Evolutionary conservation across 2,329 filamentous ascomycete species (phyloP).

Genomic region (Trichoderma guizhouense): DNA sequence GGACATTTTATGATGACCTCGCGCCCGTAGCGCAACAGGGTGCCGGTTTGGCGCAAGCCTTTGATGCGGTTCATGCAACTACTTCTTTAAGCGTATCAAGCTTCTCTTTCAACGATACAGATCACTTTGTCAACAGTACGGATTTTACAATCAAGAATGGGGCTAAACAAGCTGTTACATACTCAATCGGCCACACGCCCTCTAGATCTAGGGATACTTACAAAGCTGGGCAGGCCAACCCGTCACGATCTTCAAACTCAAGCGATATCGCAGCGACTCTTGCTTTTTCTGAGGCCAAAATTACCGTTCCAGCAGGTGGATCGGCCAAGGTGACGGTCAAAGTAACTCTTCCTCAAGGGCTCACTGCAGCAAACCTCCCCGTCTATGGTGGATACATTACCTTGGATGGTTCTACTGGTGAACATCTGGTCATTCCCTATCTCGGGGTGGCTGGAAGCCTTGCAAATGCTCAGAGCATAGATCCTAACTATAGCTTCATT

Average conservation of each 20-base stretch:
- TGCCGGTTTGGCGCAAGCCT: constrained; percentile 57
- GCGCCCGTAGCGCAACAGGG: constrained; percentile 60
- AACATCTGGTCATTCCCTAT: constrained; percentile 39
- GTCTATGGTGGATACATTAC: constrained; percentile 42
- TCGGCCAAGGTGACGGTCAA: constrained; percentile 45
- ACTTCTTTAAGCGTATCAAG: constrained; percentile 52
- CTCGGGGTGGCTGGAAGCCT: constrained; percentile 34
- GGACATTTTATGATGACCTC: constrained; percentile 34
- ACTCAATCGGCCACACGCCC: constrained; percentile 48
- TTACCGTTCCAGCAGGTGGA: constrained; percentile 43
- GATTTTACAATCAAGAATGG: constrained; percentile 57
- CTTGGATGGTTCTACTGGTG: constrained; percentile 39
- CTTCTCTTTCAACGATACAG: constrained; percentile 62
- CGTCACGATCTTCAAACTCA: constrained; percentile 44
- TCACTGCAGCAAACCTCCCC: constrained; percentile 34
- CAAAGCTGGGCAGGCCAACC: constrained; percentile 30
- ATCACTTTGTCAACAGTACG: constrained; percentile 47
- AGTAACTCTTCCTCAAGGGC: constrained; percentile 37
- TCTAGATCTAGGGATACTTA: constrained; percentile 53
- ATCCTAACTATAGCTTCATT: not conserved
- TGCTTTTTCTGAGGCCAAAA: constrained; percentile 38
- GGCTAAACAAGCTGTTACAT: constrained; percentile 46
- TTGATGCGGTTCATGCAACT: constrained; percentile 55
- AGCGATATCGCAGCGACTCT: constrained; percentile 41
- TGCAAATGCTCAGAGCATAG: not conserved